These are phyloP conservation scores for Cyclotella choctawhatcheeana DNA, from an alignment of 108 stramenopile genomes.

Conservation along the genomic window DNA sequence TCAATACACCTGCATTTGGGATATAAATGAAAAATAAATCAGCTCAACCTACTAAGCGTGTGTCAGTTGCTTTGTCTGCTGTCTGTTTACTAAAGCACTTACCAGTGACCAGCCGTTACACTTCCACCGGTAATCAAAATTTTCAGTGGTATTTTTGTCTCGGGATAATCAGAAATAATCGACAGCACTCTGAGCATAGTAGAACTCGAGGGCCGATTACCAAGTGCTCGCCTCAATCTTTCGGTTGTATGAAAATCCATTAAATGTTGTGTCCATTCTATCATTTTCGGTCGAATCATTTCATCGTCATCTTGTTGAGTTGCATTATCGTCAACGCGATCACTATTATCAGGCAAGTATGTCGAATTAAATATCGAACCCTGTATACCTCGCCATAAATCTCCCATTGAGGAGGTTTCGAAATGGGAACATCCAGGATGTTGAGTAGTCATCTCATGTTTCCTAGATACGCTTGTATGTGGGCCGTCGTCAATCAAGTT, in stretches of 20 bases:
- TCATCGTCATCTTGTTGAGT: not conserved
- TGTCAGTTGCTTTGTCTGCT: not conserved
- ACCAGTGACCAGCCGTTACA: constrained; percentile 21
- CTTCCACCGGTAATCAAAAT: constrained; percentile 16
- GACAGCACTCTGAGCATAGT: constrained; percentile 11
- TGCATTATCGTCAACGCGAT: not conserved
- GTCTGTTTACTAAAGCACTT: not conserved
- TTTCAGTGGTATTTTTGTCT: constrained; percentile 13
- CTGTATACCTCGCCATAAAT: constrained; percentile 8
- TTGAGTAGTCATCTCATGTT: not conserved
- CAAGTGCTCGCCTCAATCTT: constrained; percentile 5
- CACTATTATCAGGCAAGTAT: constrained; percentile 7
- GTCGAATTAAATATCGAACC: constrained; percentile 4
- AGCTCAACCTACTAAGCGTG: too few relatives aligned
- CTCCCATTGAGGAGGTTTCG: constrained; percentile 1
- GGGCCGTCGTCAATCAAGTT: not conserved
- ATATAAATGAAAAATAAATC: not conserved
- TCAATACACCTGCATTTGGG: not conserved
- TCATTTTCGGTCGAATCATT: constrained; percentile 4
- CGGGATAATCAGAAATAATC: constrained; percentile 14
- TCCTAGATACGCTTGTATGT: not conserved
- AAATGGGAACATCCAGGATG: constrained; percentile 10
- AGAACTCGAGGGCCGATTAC: constrained; percentile 5
- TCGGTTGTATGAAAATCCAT: constrained; percentile 15
- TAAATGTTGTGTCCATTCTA: constrained; percentile 8